phyloP scores from a whole-genome alignment of 257 asterid species.

The Datura wrightii region DNA sequence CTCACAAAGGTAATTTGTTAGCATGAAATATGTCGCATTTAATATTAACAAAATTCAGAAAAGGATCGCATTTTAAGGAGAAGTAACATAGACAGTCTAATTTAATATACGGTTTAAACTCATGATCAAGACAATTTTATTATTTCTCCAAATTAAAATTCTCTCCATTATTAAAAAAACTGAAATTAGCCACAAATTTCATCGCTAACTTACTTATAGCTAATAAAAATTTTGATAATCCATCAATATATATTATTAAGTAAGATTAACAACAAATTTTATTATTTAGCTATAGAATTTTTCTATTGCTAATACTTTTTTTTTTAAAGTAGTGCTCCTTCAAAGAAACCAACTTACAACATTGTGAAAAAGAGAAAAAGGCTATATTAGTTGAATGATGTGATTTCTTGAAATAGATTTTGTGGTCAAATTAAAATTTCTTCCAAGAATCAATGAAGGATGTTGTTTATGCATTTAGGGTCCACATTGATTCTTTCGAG shows the following conservation, averaged over 20 bases:
- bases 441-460: neutral
- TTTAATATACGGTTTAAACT: too few relatives aligned
- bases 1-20: neutral
- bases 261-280: too few relatives aligned
- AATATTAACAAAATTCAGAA: neutral
- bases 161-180: too few relatives aligned
- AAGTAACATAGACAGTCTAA: neutral
- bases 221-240: too few relatives aligned
- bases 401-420: neutral
- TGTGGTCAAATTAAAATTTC: neutral
- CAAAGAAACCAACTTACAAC: neutral
- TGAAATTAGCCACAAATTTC: too few relatives aligned
- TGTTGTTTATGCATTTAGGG: neutral
- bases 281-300: too few relatives aligned
- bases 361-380: neutral
- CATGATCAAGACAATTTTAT: too few relatives aligned
- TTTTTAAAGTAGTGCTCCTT: neutral
- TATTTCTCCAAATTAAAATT: too few relatives aligned
- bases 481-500: conserved; percentile 14
- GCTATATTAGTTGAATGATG: neutral
- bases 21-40: neutral
- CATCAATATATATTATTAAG: too few relatives aligned
- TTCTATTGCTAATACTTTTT: too few relatives aligned
- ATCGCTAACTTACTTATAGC: too few relatives aligned
- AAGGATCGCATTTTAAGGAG: neutral